Base-by-base conservation (phyloP, 2,329 filamentous ascomycete genomes). In the Scolecobasidium constrictum region DNA sequence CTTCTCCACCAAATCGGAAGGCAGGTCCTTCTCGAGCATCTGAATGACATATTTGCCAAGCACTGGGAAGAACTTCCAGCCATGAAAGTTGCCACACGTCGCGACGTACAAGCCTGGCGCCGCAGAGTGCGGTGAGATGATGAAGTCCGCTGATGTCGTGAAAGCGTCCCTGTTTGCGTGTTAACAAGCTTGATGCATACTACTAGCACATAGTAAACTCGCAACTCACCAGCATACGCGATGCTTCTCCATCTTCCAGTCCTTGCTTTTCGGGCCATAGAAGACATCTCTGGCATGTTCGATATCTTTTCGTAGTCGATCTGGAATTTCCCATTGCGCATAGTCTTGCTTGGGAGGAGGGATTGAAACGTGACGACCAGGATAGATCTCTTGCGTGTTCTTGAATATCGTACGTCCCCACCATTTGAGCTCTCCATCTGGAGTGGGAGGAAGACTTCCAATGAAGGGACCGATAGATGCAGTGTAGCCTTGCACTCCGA, bases 191-290 rank as follows among this genome's bases (percentile, higher is more conserved):
- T 9, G 9, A 13, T 11, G 16, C 12, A 11, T 9, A 12, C 11
- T 17, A 37, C 17, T 9, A 37, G n/a, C n/a, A n/a, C n/a, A n/a
- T n/a, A n/a, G n/a, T n/a, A n/a, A n/a, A n/a, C n/a, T n/a, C n/a
- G n/a, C n/a, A n/a, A 61, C 71, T 57, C 57, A 81, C 78, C 78
- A 83, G 68, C 78, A 82, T 46, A 82, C 75, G 4, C 78, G 69
- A 52, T 79, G 71, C 52, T 78, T 74, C 44, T 71, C 70, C 57
- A 78, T 69, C 48, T 73, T 69, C 75, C 73, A 80, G 35, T 60
- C 54, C 11, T 64, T 66, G 22, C 71, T 69, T 16, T 71, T 69
- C 38, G 68, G 66, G 6, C 77, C 78, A 49, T 78, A 81, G 48
- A 78, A 79, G 1, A 73, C 65, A 36, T 69, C 60, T 44, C 71